These are phyloP conservation scores for Erigeron philadelphicus DNA, from an alignment of 140 eudicot species.

Conservation along the genomic window DNA sequence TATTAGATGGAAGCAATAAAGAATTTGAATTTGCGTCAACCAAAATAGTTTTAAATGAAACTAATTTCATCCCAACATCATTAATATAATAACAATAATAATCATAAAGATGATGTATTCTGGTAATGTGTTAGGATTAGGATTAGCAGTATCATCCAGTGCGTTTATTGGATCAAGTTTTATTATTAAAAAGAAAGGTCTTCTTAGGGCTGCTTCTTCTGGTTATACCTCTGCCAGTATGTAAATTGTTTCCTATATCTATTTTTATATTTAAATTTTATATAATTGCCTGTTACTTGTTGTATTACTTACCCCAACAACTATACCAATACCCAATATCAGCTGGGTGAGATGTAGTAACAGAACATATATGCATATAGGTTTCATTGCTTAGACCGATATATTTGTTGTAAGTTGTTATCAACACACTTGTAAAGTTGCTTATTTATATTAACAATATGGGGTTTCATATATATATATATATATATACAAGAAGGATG, in stretches of 20 bases:
- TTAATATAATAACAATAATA: too few species aligned
- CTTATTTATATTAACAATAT: background rate
- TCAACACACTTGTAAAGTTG: too few species aligned
- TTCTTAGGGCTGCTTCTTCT: constrained; percentile 48
- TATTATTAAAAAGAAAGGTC: constrained; percentile 53
- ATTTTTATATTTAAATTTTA: background rate
- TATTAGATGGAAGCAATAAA: too few species aligned
- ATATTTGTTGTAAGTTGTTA: too few species aligned
- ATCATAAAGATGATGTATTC: constrained; percentile 31
- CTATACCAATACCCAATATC: too few species aligned
- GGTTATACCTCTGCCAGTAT: constrained; percentile 46
- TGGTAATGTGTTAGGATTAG: constrained; percentile 55
- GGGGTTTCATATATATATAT: background rate
- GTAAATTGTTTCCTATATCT: constrained; percentile 12
- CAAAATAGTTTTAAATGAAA: constrained; percentile 28
- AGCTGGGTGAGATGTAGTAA: too few species aligned
- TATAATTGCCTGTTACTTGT: background rate
- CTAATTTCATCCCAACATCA: constrained; percentile 7
- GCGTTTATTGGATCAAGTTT: constrained; percentile 59
- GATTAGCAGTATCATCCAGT: constrained; percentile 54
- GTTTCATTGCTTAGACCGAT: too few species aligned
- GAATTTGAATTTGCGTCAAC: background rate
- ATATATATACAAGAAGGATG: too few species aligned
- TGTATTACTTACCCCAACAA: background rate
- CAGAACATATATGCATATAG: too few species aligned